Evolutionary conservation across 1,139 yeast genomes (phyloP).

Genomic region (Yamadazyma blattariae): DNA sequence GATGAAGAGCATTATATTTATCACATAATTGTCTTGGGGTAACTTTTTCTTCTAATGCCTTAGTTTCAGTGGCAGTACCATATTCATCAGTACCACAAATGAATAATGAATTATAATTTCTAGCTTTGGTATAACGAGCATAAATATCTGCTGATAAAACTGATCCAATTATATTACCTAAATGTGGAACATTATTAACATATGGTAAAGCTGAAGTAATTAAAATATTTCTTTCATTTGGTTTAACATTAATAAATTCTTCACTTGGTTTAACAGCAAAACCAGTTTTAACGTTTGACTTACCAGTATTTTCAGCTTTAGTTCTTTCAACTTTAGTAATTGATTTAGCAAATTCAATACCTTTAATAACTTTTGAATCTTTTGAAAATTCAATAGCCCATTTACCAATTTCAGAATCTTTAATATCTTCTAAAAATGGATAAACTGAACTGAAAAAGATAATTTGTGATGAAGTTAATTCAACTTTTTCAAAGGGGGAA

Average conservation of each 20-base stretch:
- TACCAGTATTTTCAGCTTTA: conserved; percentile 58
- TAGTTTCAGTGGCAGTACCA: conserved; percentile 99
- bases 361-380: conserved; percentile 34
- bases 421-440: conserved; percentile 25
- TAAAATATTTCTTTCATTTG: conserved; percentile 72
- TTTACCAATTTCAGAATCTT: conserved; percentile 13
- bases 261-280: conserved; percentile 35
- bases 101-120: conserved; percentile 82
- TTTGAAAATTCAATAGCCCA: conserved; percentile 47
- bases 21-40: conserved; percentile 87
- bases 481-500: conserved; percentile 16
- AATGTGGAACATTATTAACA: conserved; percentile 96
- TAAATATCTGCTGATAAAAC: conserved; percentile 93
- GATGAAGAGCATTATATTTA: conserved; percentile 83
- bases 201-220: conserved; percentile 97
- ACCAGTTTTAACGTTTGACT: conserved; percentile 41
- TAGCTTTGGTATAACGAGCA: conserved; percentile 83
- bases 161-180: conserved; percentile 95
- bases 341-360: conserved; percentile 35
- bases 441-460: conserved; percentile 45
- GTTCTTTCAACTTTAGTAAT: conserved; percentile 43
- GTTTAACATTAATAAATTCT: conserved; percentile 50
- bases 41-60: conserved; percentile 90
- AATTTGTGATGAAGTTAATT: conserved; percentile 39
- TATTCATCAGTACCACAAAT: conserved; percentile 98